A percentile compares a stretch with the other conserved stretches of the same genome.
Conservation (phyloP, 139 green algal species). For the Chlamydomonas urium region DNA sequence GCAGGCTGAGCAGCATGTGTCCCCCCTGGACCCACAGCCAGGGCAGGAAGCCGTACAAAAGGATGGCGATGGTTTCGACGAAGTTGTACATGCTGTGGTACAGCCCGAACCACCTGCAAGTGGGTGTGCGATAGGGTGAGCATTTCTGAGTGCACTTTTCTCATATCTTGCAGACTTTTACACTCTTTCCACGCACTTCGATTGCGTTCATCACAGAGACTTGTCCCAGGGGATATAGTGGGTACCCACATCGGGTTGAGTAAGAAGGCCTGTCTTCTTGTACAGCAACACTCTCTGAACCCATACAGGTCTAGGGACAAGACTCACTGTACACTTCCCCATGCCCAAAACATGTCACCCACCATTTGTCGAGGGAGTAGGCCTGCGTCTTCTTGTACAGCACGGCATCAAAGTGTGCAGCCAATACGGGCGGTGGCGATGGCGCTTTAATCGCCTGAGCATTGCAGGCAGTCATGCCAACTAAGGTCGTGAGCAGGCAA, state of each 20-base stretch:
- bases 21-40: neutral
- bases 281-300: no score
- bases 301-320: no score
- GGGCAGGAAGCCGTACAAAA: conserved; percentile 23
- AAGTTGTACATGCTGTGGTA: conserved; percentile 32
- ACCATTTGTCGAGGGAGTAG: conserved; percentile 75
- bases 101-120: conserved; percentile 41
- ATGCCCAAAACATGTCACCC: no score
- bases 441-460: conserved; percentile 23
- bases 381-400: conserved; percentile 55
- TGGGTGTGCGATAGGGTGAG: no score
- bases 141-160: no score
- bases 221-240: no score
- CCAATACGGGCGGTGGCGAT: conserved; percentile 20
- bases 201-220: no score
- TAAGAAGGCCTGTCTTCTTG: no score
- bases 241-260: no score
- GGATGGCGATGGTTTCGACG: conserved; percentile 26
- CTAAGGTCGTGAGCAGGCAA: neutral
- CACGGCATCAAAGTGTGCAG: conserved; percentile 22
- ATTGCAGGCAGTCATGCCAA: neutral
- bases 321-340: no score
- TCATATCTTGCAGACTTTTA: no score
- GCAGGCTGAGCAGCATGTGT: neutral
- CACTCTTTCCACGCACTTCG: no score